Evolutionary conservation across 129 eudicot genomes (phyloP).

Genomic region (Gnaphalium uliginosum): DNA sequence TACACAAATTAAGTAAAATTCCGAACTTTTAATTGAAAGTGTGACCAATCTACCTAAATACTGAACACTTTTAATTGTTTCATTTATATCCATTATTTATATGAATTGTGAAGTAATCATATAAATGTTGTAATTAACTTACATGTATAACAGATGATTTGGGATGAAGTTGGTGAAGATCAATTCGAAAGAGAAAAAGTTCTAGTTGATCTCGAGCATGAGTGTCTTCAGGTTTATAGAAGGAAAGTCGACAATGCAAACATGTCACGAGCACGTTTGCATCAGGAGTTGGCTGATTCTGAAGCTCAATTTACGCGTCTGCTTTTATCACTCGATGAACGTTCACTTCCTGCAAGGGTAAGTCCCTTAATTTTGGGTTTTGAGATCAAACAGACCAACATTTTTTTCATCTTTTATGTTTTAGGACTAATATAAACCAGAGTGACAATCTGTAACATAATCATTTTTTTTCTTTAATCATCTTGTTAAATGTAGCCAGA

Average conservation of each 20-base stretch:
- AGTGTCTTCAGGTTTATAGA: conserved; percentile 79
- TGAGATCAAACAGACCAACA: neutral
- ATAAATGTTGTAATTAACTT: neutral
- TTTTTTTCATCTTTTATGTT: too few species aligned
- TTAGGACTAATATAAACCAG: too few species aligned
- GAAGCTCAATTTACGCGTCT: conserved; percentile 86
- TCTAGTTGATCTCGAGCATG: conserved; percentile 68
- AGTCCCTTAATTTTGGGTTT: neutral
- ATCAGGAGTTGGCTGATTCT: conserved; percentile 88
- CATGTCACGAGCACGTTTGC: conserved; percentile 79
- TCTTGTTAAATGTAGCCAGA: conserved; percentile 60
- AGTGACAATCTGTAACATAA: too few species aligned
- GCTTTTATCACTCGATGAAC: conserved; percentile 76
- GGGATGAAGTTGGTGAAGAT: conserved; percentile 97
- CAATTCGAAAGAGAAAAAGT: conserved; percentile 67
- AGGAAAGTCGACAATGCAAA: conserved; percentile 88
- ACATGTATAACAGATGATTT: conserved; percentile 54
- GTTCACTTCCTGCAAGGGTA: conserved; percentile 86
- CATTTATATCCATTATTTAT: neutral
- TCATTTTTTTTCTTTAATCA: too few species aligned
- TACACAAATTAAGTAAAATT: neutral
- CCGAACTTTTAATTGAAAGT: neutral
- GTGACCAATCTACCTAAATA: neutral
- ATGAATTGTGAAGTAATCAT: neutral
- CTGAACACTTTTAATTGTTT: neutral